Base-by-base conservation (phyloP, 495 filamentous ascomycete genomes). In the Wilcoxina mikolae region DNA sequence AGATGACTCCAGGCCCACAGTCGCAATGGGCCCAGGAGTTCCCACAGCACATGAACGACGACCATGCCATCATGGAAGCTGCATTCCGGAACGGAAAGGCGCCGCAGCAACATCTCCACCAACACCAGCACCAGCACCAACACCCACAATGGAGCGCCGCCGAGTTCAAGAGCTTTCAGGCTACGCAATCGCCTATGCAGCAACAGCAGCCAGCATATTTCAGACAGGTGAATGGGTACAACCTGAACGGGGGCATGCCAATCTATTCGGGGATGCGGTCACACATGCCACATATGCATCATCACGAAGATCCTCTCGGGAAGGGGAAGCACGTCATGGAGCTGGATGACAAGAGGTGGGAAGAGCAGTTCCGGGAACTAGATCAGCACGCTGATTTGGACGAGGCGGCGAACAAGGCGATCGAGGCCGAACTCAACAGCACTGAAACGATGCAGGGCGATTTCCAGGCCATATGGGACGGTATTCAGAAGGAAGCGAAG, bases 261-360 rank as follows among this genome's bases (percentile, higher is more conserved):
- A 65, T 65, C 50, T 63, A 35, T 55, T 57, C 26, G 49, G 56
- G 15, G 45, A 41, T 39, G 46, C 58, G 3, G 53, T 52, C 31
- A 20, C 69, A 70, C 53, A 74, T 76, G 71, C 76, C 77, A 58
- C 75, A 76, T 54, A 76, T 76, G 46, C 73, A 75, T 51, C 73
- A 75, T 43, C 75, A 72, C 62, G 68, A 67, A 57, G 69, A 67
- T 58, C 70, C 68, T 24, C 71, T 77, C 58, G 54, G 48, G 25
- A 59, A 78, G 58, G 83, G 76, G 25, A 95, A 96, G 69, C 89
- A 88, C 68, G 82, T 98, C 71, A 79, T 95, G 3, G 93, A 96
- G 71, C 76, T 96, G 24, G 86, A 95, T 63, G 88, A 96, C 56
- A 75, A 81, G 60, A 82, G 91, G 55, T 99, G 93, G 91, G 91